phyloP scores from a whole-genome alignment of 2,329 filamentous ascomycete genomes.

The Neofusicoccum laricinum region DNA sequence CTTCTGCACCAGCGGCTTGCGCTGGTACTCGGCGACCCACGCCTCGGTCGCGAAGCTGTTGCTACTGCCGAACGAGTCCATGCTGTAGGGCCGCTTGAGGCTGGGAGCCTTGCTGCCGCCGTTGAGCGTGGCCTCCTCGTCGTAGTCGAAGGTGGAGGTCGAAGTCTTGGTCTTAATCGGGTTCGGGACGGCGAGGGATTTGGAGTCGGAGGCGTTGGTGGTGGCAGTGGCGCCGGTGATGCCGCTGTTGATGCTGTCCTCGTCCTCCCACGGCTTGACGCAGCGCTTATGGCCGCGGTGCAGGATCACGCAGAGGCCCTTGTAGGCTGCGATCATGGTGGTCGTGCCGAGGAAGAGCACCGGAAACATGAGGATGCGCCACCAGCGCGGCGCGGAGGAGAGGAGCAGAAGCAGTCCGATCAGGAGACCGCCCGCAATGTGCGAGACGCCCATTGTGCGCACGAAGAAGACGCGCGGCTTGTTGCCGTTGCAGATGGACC shows the following conservation, averaged over 20 bases:
- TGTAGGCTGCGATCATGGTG: constrained; percentile 69
- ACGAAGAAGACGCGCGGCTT: constrained; percentile 69
- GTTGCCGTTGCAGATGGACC: constrained; percentile 81
- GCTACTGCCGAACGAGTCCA: constrained; percentile 41
- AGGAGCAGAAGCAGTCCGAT: constrained; percentile 63
- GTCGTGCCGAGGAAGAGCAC: constrained; percentile 67
- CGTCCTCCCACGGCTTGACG: constrained; percentile 71
- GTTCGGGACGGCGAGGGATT: not conserved
- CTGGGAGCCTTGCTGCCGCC: not conserved
- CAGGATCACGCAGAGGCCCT: constrained; percentile 75
- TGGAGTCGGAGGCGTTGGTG: not conserved
- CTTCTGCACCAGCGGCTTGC: constrained; percentile 67
- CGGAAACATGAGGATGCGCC: constrained; percentile 64
- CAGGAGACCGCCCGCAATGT: constrained; percentile 58
- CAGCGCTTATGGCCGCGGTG: constrained; percentile 76
- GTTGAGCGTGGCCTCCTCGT: constrained; percentile 19
- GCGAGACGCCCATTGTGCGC: constrained; percentile 58
- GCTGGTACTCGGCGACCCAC: constrained; percentile 70
- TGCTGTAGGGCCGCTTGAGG: constrained; percentile 16
- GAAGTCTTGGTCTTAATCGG: not conserved
- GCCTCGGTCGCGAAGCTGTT: constrained; percentile 73
- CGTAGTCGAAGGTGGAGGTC: constrained; percentile 41
- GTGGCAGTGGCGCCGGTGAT: constrained; percentile 11
- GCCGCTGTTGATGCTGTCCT: constrained; percentile 33
- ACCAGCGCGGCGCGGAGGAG: constrained; percentile 61